These are phyloP conservation scores for Solidago caesia DNA, from an alignment of 129 eudicot species.

Conservation along the genomic window DNA sequence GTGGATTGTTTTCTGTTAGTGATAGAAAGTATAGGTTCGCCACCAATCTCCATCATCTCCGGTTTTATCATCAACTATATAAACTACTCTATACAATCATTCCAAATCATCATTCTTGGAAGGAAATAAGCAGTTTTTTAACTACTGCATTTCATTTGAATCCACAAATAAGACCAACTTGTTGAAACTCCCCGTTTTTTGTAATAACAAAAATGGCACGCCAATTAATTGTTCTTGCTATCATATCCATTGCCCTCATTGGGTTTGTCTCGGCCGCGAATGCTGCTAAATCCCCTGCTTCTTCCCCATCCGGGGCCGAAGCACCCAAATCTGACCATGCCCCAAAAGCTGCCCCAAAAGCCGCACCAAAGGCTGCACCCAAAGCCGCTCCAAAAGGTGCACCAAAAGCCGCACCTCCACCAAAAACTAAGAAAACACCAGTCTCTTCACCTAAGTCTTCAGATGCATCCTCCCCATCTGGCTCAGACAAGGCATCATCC, in stretches of 20 bases:
- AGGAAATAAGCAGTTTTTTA: background rate
- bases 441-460: slow-evolving; percentile 14
- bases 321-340: slow-evolving; percentile 18
- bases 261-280: slow-evolving; percentile 16
- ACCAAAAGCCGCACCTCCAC: slow-evolving; percentile 23
- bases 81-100: slow-evolving; percentile 12
- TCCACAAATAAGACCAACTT: background rate
- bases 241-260: slow-evolving; percentile 27
- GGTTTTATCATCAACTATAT: slow-evolving; percentile 17
- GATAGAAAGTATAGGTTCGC: slow-evolving; percentile 23
- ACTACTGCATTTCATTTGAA: slow-evolving; percentile 3
- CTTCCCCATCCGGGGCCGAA: slow-evolving; percentile 21
- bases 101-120: slow-evolving; percentile 6
- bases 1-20: slow-evolving; percentile 10
- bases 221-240: slow-evolving; percentile 32
- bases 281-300: slow-evolving; percentile 1
- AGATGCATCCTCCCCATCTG: background rate
- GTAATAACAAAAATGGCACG: slow-evolving; percentile 36
- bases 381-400: background rate
- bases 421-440: slow-evolving; percentile 2
- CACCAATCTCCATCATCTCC: slow-evolving; percentile 29
- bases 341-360: slow-evolving; percentile 14
- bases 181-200: slow-evolving; percentile 1
- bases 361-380: slow-evolving; percentile 6
- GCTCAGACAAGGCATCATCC: background rate